Conservation (phyloP, 768 basidiomycete genomes). For the Auriscalpium vulgare region DNA sequence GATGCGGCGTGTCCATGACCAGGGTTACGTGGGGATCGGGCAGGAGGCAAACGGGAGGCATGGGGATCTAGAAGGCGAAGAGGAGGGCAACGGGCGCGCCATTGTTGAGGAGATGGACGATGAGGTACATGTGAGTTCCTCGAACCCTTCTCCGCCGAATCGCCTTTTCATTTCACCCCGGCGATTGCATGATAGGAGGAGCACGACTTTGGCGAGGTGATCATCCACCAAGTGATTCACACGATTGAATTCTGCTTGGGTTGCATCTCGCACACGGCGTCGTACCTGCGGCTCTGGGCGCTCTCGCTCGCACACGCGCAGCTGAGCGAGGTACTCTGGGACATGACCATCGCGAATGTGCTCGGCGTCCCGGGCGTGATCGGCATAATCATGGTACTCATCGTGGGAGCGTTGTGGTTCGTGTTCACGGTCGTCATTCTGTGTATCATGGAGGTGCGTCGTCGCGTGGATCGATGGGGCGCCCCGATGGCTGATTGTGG, state of each 20-base stretch:
- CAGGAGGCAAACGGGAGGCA: slow-evolving; percentile 43
- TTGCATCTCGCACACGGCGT: slow-evolving; percentile 96
- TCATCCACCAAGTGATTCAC: slow-evolving; percentile 97
- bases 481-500: slow-evolving; percentile 11
- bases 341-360: slow-evolving; percentile 67
- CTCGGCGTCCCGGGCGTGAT: slow-evolving; percentile 59
- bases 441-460: slow-evolving; percentile 90
- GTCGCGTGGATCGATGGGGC: slow-evolving; percentile 13
- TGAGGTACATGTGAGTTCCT: slow-evolving; percentile 53
- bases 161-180: slow-evolving; percentile 8
- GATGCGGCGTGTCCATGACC: slow-evolving; percentile 70
- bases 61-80: slow-evolving; percentile 64
- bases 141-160: slow-evolving; percentile 12
- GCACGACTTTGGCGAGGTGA: slow-evolving; percentile 90
- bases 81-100: slow-evolving; percentile 70
- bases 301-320: slow-evolving; percentile 97
- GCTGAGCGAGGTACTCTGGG: slow-evolving; percentile 89
- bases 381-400: slow-evolving; percentile 36
- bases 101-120: slow-evolving; percentile 69
- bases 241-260: slow-evolving; percentile 99
- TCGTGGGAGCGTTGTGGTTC: slow-evolving; percentile 72
- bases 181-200: slow-evolving; percentile 42
- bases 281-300: slow-evolving; percentile 92
- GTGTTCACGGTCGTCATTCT: slow-evolving; percentile 64
- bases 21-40: slow-evolving; percentile 73